A percentile compares a stretch with the other conserved stretches of the same genome.
Evolutionary conservation across 352 stramenopile genomes (phyloP).

Genomic region (Globisporangium emineosum): DNA sequence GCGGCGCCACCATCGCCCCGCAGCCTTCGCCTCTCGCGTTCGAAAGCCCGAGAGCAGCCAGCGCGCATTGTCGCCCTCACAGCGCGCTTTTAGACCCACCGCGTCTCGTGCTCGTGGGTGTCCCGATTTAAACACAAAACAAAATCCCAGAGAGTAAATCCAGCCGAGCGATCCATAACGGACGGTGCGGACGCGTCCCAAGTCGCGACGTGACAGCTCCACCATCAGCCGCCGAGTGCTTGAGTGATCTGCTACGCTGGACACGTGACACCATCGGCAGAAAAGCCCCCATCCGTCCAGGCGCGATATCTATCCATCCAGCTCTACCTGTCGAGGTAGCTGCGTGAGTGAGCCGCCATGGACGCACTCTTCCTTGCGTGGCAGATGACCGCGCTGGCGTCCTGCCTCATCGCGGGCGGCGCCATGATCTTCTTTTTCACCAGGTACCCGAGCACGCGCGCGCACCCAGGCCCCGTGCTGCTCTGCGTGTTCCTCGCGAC

Average conservation of each 20-base stretch:
- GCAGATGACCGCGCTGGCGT: slow-evolving; percentile 69
- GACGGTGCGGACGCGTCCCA: neutral
- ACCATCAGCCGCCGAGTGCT: too few relatives aligned
- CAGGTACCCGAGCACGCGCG: slow-evolving; percentile 53
- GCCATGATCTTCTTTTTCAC: slow-evolving; percentile 74
- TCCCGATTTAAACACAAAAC: slow-evolving; percentile 5
- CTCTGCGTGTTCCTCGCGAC: slow-evolving; percentile 76
- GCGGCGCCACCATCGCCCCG: neutral
- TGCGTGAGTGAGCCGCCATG: slow-evolving; percentile 18
- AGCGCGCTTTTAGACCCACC: neutral
- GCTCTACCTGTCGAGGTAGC: neutral
- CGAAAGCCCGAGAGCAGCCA: neutral
- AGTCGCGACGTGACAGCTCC: slow-evolving; percentile 9
- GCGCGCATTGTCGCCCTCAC: neutral
- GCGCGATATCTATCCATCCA: neutral
- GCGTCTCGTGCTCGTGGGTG: neutral
- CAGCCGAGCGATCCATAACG: neutral
- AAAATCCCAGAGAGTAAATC: neutral
- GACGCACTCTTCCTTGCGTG: slow-evolving; percentile 66
- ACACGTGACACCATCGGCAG: neutral
- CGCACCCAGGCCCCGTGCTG: slow-evolving; percentile 70
- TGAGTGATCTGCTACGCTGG: neutral
- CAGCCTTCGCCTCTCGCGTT: neutral
- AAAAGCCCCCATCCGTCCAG: neutral
- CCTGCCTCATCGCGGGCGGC: slow-evolving; percentile 41